A percentile compares a stretch with the other conserved stretches of the same genome.
These are phyloP conservation scores for Fusarium torulosum DNA, from an alignment of 2,329 filamentous ascomycete species.

Conservation along the genomic window DNA sequence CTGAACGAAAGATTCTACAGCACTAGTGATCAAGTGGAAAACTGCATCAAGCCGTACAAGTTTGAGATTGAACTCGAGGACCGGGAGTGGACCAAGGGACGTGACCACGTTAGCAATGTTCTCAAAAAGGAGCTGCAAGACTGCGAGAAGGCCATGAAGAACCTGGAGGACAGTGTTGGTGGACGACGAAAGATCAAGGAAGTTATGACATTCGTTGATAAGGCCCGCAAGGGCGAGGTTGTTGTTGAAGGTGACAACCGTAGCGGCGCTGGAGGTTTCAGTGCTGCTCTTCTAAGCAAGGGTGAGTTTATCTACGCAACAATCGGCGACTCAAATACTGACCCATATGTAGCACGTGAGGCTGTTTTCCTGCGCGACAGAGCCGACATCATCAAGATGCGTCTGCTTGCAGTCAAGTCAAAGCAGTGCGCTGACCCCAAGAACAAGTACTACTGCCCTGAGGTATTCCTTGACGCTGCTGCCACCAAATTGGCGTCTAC, in stretches of 20 bases:
- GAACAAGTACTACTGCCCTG: conserved; percentile 97
- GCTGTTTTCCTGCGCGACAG: conserved; percentile 94
- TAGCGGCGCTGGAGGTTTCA: conserved; percentile 93
- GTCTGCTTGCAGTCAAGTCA: conserved; percentile 86
- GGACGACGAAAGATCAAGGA: conserved; percentile 88
- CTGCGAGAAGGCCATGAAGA: conserved; percentile 82
- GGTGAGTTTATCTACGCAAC: conserved; percentile 66
- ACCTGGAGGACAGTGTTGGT: conserved; percentile 81
- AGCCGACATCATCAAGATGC: conserved; percentile 90
- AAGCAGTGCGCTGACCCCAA: conserved; percentile 86
- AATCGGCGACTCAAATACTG: conserved; percentile 35
- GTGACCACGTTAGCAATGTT: conserved; percentile 83
- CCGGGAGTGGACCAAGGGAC: conserved; percentile 85
- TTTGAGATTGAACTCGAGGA: conserved; percentile 97
- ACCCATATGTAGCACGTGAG: conserved; percentile 76
- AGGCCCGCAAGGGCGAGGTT: conserved; percentile 86
- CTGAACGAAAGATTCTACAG: conserved; percentile 95
- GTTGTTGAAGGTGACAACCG: conserved; percentile 84
- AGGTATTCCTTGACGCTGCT: conserved; percentile 97
- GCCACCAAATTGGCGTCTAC: conserved; percentile 95
- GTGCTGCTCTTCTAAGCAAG: conserved; percentile 83
- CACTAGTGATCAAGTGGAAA: conserved; percentile 97
- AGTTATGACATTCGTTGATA: conserved; percentile 91
- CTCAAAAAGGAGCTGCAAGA: conserved; percentile 90
- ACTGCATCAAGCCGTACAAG: conserved; percentile 99